Evolutionary conservation across 257 asterid species (phyloP), one percentile per base, ranked within the genome.

Genomic region (Solanum chilense): DNA sequence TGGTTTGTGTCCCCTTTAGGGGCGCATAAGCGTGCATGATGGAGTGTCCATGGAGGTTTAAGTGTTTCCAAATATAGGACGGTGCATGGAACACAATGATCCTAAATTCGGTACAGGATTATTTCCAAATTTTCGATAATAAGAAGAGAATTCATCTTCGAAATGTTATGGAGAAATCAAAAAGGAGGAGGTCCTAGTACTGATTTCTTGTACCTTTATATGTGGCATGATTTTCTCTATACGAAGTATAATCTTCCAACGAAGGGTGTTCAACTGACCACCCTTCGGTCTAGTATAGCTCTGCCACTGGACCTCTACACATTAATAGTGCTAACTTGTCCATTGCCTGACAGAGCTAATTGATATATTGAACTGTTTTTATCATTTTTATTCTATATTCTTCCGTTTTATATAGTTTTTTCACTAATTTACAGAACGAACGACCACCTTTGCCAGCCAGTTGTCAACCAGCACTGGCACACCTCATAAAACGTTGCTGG

Each of bases 401-500:
- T 44, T 76, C 82, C 2, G 58, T 76, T 41, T 41, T 23, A 41
- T 41, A 41, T n/a, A 3, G 23, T 25, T 74, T 3, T 45, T 45
- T 78, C 44, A 78, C 27, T 29, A 81, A 83, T 23, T 71, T 91
- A 85, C 93, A 97, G 99, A 95, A 96, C 5, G 99, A 97, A 90
- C 88, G 99, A 62, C 99, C 99, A 12, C 98, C 98, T 3, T 85
- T 97, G 71, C 93, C 99, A 14, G 98, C 95, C 14, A 97, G 99
- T 89, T 96, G 99, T 64, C 97, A 96, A 69, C 94, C 99, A 3
- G 98, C 95, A 25, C 89, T 97, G 0, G 98, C 98, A 0, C 98
- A 96, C 88, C 95, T 96, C 2, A 97, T 97, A 86, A 95, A 95
- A 92, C 91, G 98, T 2, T 97, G 99, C 58, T 96, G 98, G 99